Percentiles rank a stretch among this genome's conserved stretches.
Evolutionary conservation across 306 rosid species (phyloP).

Genomic region (Ormosia emarginata): DNA sequence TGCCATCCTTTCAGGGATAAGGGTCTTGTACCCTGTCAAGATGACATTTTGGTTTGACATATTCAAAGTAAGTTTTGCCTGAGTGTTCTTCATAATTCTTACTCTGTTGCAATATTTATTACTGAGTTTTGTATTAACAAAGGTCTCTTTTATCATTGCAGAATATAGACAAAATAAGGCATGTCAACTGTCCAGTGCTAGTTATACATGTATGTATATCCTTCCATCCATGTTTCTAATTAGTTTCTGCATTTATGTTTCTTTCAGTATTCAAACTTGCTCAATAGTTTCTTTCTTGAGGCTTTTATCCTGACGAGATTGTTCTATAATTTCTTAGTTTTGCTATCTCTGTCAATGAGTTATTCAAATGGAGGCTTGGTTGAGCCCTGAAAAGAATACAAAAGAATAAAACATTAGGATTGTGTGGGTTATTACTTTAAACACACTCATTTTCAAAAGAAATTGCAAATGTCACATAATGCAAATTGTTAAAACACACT

Average conservation of each 20-base stretch:
- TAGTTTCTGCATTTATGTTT: background rate
- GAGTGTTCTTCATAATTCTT: background rate
- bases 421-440: background rate
- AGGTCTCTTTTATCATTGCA: constrained; percentile 28
- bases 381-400: background rate
- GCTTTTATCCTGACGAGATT: background rate
- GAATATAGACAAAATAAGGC: constrained; percentile 76
- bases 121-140: constrained; percentile 15
- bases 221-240: background rate
- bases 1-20: constrained; percentile 91
- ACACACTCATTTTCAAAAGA: background rate
- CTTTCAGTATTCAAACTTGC: background rate
- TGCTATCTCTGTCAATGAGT: background rate
- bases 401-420: background rate
- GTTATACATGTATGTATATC: constrained; percentile 62
- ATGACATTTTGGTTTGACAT: constrained; percentile 98
- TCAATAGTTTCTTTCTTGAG: background rate
- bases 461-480: background rate
- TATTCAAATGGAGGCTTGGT: background rate
- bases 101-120: background rate
- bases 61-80: constrained; percentile 54
- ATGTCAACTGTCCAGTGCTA: constrained; percentile 54
- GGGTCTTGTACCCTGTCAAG: constrained; percentile 90
- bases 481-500: background rate
- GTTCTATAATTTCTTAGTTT: background rate